Evolutionary conservation across 192 early-diverging fungal species (phyloP).

Genomic region (Phycomyces nitens): DNA sequence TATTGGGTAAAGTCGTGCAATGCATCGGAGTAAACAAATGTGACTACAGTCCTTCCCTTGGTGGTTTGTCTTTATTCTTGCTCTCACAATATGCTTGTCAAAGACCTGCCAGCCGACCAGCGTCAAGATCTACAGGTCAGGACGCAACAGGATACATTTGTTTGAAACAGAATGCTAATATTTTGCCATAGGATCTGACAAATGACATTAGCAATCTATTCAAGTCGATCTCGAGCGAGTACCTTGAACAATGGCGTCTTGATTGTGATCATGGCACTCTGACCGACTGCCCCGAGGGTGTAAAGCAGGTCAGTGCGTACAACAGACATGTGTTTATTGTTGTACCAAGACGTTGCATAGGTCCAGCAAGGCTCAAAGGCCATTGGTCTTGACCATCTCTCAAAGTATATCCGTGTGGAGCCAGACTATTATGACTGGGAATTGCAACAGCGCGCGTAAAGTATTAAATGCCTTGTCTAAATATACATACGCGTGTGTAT

Average conservation of each 20-base stretch:
- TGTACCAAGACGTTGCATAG: background rate
- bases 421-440: constrained; percentile 79
- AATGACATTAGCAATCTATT: background rate
- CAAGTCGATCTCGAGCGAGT: background rate
- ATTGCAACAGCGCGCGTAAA: constrained; percentile 64
- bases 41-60: too few relatives aligned
- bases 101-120: background rate
- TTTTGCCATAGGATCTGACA: background rate
- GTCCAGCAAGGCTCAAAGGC: background rate
- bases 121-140: background rate
- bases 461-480: background rate
- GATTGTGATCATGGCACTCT: background rate
- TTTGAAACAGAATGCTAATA: background rate
- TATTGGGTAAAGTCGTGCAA: too few relatives aligned
- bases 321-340: too few relatives aligned
- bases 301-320: background rate
- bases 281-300: background rate
- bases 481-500: background rate
- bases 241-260: background rate
- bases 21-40: too few relatives aligned
- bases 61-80: too few relatives aligned
- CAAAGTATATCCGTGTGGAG: constrained; percentile 59
- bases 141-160: background rate
- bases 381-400: background rate
- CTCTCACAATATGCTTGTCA: background rate